Conservation (phyloP, 177 flowering plant species). For the Tripterygium wilfordii region DNA sequence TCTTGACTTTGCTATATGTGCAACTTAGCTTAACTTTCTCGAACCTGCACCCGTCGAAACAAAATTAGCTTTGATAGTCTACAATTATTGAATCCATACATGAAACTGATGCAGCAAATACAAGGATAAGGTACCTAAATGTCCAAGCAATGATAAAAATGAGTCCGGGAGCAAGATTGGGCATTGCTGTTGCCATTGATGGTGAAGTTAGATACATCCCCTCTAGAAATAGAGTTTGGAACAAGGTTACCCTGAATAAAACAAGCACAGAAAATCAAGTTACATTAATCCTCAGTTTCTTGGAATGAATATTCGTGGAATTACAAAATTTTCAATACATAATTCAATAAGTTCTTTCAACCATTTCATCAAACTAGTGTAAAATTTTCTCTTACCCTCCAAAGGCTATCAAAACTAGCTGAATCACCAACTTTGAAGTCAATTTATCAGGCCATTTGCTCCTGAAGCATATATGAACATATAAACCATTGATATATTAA, state of each 20-base stretch:
- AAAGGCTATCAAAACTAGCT: conserved; percentile 50
- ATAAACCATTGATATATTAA: background rate
- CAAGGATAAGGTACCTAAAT: conserved; percentile 65
- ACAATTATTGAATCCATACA: no score
- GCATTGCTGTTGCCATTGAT: conserved; percentile 90
- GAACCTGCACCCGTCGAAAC: conserved; percentile 36
- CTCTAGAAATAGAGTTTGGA: conserved; percentile 49
- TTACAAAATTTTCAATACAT: no score
- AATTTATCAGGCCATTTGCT: conserved; percentile 56
- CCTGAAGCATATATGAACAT: conserved; percentile 35
- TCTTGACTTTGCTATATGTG: conserved; percentile 61
- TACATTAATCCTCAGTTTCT: no score
- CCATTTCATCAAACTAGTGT: no score
- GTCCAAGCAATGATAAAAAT: conserved; percentile 80
- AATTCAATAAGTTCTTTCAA: no score
- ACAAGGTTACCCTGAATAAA: conserved; percentile 54
- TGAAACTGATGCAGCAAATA: no score
- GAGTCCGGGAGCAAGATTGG: conserved; percentile 83
- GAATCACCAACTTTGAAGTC: conserved; percentile 33
- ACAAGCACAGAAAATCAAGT: background rate
- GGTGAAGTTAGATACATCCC: conserved; percentile 79
- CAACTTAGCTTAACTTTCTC: conserved; percentile 55
- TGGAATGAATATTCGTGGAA: no score
- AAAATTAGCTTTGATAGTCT: no score
- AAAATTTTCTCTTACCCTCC: conserved; percentile 55